Percentiles rank a stretch among this genome's conserved stretches.
Conservation (phyloP, 2,329 filamentous ascomycete genomes). For the Cytospora leucostoma region DNA sequence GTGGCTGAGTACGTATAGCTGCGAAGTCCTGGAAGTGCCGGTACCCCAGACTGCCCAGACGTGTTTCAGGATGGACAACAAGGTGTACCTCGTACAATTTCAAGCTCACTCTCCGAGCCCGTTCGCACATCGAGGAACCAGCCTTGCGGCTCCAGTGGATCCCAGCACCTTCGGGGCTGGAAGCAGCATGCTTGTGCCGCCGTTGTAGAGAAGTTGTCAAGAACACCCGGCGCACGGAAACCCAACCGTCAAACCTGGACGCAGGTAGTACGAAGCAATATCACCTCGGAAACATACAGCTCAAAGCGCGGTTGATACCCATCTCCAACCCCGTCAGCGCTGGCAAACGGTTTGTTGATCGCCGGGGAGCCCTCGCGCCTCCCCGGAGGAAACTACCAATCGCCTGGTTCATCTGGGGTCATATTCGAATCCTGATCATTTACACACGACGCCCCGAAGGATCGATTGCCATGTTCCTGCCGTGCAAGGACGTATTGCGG, state of each 20-base stretch:
- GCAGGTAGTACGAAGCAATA: background rate
- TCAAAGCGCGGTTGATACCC: background rate
- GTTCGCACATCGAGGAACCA: background rate
- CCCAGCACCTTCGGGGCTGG: background rate
- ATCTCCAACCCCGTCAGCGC: background rate
- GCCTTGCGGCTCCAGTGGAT: background rate
- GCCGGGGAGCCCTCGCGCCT: background rate
- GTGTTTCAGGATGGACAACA: background rate
- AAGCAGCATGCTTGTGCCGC: background rate
- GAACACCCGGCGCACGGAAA: background rate
- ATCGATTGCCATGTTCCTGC: background rate
- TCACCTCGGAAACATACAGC: background rate
- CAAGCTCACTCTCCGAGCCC: background rate
- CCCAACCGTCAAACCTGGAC: background rate
- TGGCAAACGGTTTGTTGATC: background rate
- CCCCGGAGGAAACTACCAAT: background rate
- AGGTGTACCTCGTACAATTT: background rate
- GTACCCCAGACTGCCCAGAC: background rate
- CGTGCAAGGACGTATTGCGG: constrained; percentile 6
- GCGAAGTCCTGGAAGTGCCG: background rate
- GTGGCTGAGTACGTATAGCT: background rate
- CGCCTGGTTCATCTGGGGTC: constrained; percentile 3
- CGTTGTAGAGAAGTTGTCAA: background rate
- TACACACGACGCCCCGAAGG: background rate
- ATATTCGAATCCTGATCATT: constrained; percentile 1